Evolutionary conservation across 108 stramenopile genomes (phyloP).

Genomic region (Mediolabrus comicus): DNA sequence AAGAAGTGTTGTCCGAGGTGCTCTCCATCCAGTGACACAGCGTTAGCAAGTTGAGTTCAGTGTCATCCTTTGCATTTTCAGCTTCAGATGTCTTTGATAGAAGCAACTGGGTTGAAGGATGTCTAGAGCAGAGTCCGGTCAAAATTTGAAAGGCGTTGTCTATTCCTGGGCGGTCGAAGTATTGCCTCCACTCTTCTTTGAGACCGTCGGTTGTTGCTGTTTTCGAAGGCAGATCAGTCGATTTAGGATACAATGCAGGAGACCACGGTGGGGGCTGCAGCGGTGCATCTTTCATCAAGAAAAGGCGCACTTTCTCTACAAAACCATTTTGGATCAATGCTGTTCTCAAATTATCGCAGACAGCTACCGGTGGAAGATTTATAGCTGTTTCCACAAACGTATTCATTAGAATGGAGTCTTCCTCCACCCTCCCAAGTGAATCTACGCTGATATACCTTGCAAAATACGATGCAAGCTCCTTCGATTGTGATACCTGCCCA

Average conservation of each 20-base stretch:
- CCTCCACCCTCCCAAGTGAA: slow-evolving; percentile 19
- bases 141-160: slow-evolving; percentile 64
- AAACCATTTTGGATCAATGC: slow-evolving; percentile 70
- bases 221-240: not conserved
- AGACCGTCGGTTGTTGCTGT: not conserved
- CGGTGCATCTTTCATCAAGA: slow-evolving; percentile 59
- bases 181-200: slow-evolving; percentile 55
- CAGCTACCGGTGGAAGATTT: slow-evolving; percentile 68
- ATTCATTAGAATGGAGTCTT: slow-evolving; percentile 53
- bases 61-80: not conserved
- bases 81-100: slow-evolving; percentile 4
- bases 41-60: slow-evolving; percentile 34
- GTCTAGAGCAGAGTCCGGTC: slow-evolving; percentile 61
- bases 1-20: slow-evolving; percentile 67
- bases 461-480: slow-evolving; percentile 69
- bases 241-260: slow-evolving; percentile 63
- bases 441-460: slow-evolving; percentile 58
- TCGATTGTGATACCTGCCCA: slow-evolving; percentile 63
- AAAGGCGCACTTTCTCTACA: slow-evolving; percentile 49
- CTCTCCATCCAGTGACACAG: slow-evolving; percentile 84
- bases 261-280: slow-evolving; percentile 75
- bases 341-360: slow-evolving; percentile 70
- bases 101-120: slow-evolving; percentile 54
- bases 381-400: slow-evolving; percentile 81
- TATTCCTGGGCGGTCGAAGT: slow-evolving; percentile 61